phyloP scores from a whole-genome alignment of 2,329 filamentous ascomycete species.

The Helotiales sp. region DNA sequence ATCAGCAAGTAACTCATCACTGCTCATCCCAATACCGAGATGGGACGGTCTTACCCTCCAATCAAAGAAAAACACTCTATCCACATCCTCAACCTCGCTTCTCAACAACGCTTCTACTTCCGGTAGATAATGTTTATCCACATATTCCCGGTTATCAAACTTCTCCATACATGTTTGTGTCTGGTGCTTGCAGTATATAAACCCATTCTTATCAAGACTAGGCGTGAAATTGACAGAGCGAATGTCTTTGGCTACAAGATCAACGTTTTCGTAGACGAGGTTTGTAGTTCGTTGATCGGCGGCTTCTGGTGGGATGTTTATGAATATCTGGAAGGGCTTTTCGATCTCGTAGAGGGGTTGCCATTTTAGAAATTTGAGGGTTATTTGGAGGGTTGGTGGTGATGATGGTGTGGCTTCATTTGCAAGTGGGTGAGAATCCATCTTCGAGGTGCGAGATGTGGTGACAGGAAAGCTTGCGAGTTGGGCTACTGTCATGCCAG shows the following conservation, averaged over 20 bases:
- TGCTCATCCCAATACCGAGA: background rate
- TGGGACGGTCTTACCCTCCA: slow-evolving; percentile 14
- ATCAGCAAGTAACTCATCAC: background rate
- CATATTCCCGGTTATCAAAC: background rate
- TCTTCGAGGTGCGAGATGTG: background rate
- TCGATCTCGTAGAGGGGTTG: slow-evolving; percentile 8
- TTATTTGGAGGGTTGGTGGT: too few relatives aligned
- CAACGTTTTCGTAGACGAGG: slow-evolving; percentile 1
- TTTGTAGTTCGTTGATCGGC: slow-evolving; percentile 7
- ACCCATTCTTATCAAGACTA: slow-evolving; percentile 4
- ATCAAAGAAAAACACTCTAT: slow-evolving; percentile 8
- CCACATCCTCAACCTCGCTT: slow-evolving; percentile 6
- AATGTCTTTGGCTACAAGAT: background rate
- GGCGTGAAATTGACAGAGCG: background rate
- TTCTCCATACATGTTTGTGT: background rate
- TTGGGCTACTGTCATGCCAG: too few relatives aligned
- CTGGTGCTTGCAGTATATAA: background rate
- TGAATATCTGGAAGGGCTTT: slow-evolving; percentile 16
- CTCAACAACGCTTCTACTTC: slow-evolving; percentile 5
- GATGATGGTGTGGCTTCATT: too few relatives aligned
- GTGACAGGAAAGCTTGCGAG: too few relatives aligned
- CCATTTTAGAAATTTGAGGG: slow-evolving; percentile 10
- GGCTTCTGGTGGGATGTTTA: slow-evolving; percentile 10
- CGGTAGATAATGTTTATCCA: slow-evolving; percentile 5
- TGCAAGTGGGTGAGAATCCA: background rate